Conservation (phyloP, 2,329 filamentous ascomycete genomes). For the Plectosphaerella plurivora region DNA sequence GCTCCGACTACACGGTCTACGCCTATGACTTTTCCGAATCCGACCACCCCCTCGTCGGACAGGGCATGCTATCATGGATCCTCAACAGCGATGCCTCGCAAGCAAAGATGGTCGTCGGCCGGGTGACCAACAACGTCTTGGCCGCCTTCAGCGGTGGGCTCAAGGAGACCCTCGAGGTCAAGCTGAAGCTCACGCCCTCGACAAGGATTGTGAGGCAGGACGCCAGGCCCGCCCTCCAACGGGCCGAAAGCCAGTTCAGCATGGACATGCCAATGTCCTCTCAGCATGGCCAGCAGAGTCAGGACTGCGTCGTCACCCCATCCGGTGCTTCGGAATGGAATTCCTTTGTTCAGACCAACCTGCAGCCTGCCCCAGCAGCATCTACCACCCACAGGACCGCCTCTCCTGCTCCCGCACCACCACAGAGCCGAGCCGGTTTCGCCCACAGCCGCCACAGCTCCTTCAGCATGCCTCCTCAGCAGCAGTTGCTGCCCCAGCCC, state of each 20-base stretch:
- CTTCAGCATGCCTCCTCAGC: slow-evolving; percentile 4
- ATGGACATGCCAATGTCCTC: slow-evolving; percentile 1
- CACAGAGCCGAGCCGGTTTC: slow-evolving; percentile 10
- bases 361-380: slow-evolving; percentile 37
- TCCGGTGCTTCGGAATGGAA: slow-evolving; percentile 74
- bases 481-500: background rate
- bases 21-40: slow-evolving; percentile 95
- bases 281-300: slow-evolving; percentile 12
- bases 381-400: slow-evolving; percentile 25
- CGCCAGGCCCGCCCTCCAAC: slow-evolving; percentile 7
- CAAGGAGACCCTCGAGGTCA: slow-evolving; percentile 89
- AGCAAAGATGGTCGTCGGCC: slow-evolving; percentile 77
- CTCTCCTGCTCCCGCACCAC: slow-evolving; percentile 27
- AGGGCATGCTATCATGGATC: slow-evolving; percentile 88
- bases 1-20: slow-evolving; percentile 90
- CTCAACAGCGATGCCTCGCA: slow-evolving; percentile 45
- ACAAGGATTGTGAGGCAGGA: slow-evolving; percentile 44
- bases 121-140: slow-evolving; percentile 81
- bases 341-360: slow-evolving; percentile 69
- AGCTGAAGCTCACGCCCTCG: slow-evolving; percentile 77
- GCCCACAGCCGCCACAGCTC: slow-evolving; percentile 7
- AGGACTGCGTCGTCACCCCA: slow-evolving; percentile 36
- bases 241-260: slow-evolving; percentile 9
- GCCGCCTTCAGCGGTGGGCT: slow-evolving; percentile 79
- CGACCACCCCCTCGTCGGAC: slow-evolving; percentile 87